phyloP scores from a whole-genome alignment of 805 yeast genomes.

The Candida koratica region DNA sequence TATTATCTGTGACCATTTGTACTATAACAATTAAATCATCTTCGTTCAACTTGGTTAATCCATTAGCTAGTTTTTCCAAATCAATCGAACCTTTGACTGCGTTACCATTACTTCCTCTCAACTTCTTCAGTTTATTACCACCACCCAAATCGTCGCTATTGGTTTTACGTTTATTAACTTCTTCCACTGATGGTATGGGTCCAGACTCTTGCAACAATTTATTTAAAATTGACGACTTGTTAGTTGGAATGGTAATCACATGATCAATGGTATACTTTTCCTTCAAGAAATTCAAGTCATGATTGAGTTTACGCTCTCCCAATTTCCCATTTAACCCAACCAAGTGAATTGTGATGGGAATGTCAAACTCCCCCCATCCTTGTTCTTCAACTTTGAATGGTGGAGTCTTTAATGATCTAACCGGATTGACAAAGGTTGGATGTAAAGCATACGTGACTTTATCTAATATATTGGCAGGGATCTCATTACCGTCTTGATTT shows the following conservation, averaged over 20 bases:
- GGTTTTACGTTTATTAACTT: constrained; percentile 23
- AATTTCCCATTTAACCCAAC: constrained; percentile 64
- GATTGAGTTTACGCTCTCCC: constrained; percentile 83
- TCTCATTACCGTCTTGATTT: constrained; percentile 74
- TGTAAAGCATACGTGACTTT: constrained; percentile 90
- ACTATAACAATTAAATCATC: constrained; percentile 93
- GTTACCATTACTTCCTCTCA: constrained; percentile 39
- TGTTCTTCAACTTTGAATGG: constrained; percentile 88
- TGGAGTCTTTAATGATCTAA: constrained; percentile 69
- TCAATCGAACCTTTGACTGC: constrained; percentile 76
- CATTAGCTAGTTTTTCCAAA: constrained; percentile 85
- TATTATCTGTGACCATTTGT: constrained; percentile 95
- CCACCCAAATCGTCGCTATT: constrained; percentile 16
- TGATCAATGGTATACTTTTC: constrained; percentile 78
- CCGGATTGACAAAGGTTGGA: constrained; percentile 92
- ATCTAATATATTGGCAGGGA: constrained; percentile 85
- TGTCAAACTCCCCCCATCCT: constrained; percentile 98
- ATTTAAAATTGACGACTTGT: constrained; percentile 63
- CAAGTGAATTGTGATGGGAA: constrained; percentile 71
- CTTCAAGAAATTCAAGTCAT: constrained; percentile 82
- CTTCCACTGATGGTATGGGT: constrained; percentile 52
- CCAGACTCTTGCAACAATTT: constrained; percentile 78
- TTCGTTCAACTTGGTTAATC: constrained; percentile 80
- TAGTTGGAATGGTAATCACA: constrained; percentile 67
- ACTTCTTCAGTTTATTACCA: constrained; percentile 44